These are phyloP conservation scores for Nicotiana attenuata DNA, from an alignment of 257 asterid genomes.

Conservation along the genomic window DNA sequence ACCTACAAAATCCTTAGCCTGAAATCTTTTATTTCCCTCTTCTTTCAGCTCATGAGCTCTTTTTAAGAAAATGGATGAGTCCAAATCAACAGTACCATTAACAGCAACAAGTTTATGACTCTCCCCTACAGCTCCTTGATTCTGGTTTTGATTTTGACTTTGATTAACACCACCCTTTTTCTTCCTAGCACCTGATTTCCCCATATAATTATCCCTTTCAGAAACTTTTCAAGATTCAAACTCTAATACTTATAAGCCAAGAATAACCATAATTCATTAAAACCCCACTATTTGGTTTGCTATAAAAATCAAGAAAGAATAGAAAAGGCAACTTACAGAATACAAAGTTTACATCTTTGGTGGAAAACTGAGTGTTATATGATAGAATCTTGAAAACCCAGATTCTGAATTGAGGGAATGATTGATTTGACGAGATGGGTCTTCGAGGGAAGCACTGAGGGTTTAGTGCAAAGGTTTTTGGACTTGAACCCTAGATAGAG, in stretches of 20 bases:
- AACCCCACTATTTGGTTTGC: background rate
- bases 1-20: constrained; percentile 64
- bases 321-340: constrained; percentile 32
- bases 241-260: constrained; percentile 11
- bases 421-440: constrained; percentile 2
- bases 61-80: constrained; percentile 55
- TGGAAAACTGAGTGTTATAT: background rate
- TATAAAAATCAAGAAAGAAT: constrained; percentile 6
- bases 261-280: background rate
- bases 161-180: constrained; percentile 49
- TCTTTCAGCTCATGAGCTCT: constrained; percentile 88
- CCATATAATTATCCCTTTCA: constrained; percentile 37
- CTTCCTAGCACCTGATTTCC: constrained; percentile 87
- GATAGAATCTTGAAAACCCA: constrained; percentile 13
- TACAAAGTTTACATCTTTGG: constrained; percentile 5
- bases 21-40: constrained; percentile 84
- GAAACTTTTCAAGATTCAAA: constrained; percentile 24
- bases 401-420: constrained; percentile 11
- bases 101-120: constrained; percentile 39
- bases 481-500: constrained; percentile 27
- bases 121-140: constrained; percentile 30
- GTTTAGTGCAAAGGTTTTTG: constrained; percentile 9
- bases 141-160: constrained; percentile 26
- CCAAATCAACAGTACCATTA: constrained; percentile 56
- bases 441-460: background rate